phyloP scores from a whole-genome alignment of 2,329 filamentous ascomycete species.

The Talaromyces marneffei region DNA sequence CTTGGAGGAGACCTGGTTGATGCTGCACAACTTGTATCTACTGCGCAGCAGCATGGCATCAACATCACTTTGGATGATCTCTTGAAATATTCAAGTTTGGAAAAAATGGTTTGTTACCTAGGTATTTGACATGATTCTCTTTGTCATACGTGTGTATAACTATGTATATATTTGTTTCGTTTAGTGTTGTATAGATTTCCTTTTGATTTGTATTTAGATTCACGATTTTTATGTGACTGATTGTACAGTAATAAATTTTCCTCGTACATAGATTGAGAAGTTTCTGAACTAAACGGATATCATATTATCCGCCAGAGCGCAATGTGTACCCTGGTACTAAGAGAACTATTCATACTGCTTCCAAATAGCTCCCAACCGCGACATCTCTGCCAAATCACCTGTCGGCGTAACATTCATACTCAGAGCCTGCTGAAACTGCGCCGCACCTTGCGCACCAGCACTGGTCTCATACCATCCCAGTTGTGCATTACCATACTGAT shows the following conservation, averaged over 20 bases:
- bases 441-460: conserved; percentile 9
- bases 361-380: conserved; percentile 8
- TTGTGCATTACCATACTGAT: conserved; percentile 5
- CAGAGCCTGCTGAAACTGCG: conserved; percentile 11
- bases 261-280: not conserved
- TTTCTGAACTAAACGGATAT: not conserved
- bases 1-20: not conserved
- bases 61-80: not conserved
- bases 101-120: not conserved
- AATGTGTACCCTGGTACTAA: too few relatives aligned
- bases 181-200: not conserved
- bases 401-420: conserved; percentile 10
- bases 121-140: not conserved
- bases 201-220: not conserved
- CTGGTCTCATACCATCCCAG: conserved; percentile 8
- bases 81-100: not conserved
- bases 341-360: conserved; percentile 5
- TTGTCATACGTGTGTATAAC: too few relatives aligned
- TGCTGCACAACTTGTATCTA: not conserved
- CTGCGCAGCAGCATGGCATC: not conserved
- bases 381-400: conserved; percentile 11
- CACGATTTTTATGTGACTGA: not conserved
- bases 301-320: not conserved
- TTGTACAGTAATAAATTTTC: not conserved
- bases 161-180: not conserved